Evolutionary conservation across 306 rosid species (phyloP).

Genomic region (Gillenia trifoliata): DNA sequence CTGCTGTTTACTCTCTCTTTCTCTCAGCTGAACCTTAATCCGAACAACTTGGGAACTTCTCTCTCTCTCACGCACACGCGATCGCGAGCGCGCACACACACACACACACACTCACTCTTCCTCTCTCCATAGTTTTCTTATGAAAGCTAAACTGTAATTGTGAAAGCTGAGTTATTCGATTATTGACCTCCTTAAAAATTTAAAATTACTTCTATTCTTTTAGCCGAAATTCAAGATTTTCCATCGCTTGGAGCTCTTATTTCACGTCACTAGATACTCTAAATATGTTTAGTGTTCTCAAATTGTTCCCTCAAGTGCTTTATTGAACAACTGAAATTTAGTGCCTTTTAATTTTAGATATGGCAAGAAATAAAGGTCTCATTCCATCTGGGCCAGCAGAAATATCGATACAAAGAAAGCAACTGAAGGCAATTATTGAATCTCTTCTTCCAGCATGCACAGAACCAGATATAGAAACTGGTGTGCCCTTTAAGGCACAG

Average conservation of each 20-base stretch:
- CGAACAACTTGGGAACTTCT: background rate
- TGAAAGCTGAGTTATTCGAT: background rate
- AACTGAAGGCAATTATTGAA: conserved; percentile 72
- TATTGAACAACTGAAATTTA: conserved; percentile 21
- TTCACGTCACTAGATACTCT: background rate
- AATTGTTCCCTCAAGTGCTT: background rate
- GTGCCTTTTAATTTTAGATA: conserved; percentile 44
- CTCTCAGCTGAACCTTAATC: background rate
- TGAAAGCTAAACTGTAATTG: background rate
- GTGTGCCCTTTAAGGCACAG: conserved; percentile 77
- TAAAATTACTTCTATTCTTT: background rate
- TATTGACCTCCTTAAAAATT: background rate
- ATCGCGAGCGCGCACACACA: too few species aligned
- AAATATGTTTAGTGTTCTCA: background rate
- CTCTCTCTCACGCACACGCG: too few species aligned
- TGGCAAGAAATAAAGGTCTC: conserved; percentile 95
- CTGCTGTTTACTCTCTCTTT: background rate
- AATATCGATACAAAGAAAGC: conserved; percentile 75
- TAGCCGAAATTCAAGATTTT: background rate
- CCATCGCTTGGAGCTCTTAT: background rate
- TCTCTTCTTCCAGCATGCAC: conserved; percentile 98
- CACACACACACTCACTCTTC: background rate
- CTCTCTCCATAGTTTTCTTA: background rate
- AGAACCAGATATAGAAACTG: conserved; percentile 79
- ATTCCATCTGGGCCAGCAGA: conserved; percentile 87